Conservation (phyloP, 2,329 filamentous ascomycete species). For the Aspergillus sp. region DNA sequence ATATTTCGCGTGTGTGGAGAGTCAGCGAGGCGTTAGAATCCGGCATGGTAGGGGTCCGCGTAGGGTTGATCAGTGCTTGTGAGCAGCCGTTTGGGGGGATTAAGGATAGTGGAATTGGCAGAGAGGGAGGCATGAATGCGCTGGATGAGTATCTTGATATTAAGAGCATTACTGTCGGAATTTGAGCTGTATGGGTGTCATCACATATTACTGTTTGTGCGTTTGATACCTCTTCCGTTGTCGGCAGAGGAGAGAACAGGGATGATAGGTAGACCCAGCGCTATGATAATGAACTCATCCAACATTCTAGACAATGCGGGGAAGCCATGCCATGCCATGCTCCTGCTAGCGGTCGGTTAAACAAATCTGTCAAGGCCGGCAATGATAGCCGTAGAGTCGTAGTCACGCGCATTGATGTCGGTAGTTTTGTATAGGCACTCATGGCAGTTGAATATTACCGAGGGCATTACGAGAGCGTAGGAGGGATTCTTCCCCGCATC, state of each 20-base stretch:
- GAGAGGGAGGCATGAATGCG: slow-evolving; percentile 50
- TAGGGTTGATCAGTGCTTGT: slow-evolving; percentile 20
- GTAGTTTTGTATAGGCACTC: neutral
- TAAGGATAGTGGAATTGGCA: slow-evolving; percentile 44
- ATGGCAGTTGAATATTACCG: neutral
- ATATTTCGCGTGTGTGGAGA: neutral
- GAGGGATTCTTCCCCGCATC: neutral
- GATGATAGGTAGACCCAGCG: too few relatives aligned
- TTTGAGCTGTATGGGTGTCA: neutral
- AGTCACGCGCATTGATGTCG: neutral
- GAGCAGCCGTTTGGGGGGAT: slow-evolving; percentile 21
- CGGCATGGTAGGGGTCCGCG: slow-evolving; percentile 24
- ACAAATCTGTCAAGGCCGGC: too few relatives aligned
- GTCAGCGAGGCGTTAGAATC: neutral
- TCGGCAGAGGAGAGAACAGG: neutral
- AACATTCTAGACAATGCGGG: too few relatives aligned
- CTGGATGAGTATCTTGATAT: slow-evolving; percentile 31
- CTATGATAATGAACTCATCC: too few relatives aligned
- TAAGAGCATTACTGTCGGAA: slow-evolving; percentile 6
- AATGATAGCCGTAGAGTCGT: too few relatives aligned
- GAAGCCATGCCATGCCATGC: too few relatives aligned
- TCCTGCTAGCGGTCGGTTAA: too few relatives aligned
- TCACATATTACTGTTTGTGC: neutral
- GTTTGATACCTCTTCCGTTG: neutral
- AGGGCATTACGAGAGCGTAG: neutral